Evolutionary conservation across 441 rosid species (phyloP), one percentile per base, ranked within the genome.

Genomic region (Erodium trifolium): DNA sequence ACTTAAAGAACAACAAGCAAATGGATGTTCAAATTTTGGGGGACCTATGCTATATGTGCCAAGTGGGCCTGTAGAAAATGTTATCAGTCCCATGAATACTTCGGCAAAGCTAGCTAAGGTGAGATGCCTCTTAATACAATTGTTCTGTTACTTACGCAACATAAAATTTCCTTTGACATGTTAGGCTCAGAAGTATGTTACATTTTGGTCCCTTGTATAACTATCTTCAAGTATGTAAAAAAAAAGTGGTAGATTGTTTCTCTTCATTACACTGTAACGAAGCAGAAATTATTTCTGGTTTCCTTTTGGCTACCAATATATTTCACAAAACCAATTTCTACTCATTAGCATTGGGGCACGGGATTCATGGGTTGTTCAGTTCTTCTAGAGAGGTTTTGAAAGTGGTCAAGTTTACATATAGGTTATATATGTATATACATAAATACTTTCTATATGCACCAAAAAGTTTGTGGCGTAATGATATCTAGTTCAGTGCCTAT

Each of bases 61-160:
- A 67, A 75, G 67, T 68, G 84, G 81, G 72, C 81, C 70, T 67
- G 72, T 70, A 9, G 90, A 86, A 73, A 80, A 74, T 76, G 78
- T 72, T 16, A 73, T 45, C 35, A 75, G 67, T 73, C 78, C 91
- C 55, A 55, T 68, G 74, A 87, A 81, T 79, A 73, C 80, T 67
- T 71, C 76, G 67, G 68, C 70, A 68, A 88, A 72, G 73, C 92
- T 82, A 74, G 83, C 75, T 57, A 78, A 71, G 80, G 84, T 81
- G 49, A 69, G 79, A 66, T 69, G 63, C 55, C 29, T 31, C 43
- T 70, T 8, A 17, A 19, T 60, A 51, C 7, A 64, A 66, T 8
- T 63, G 45, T 34, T 8, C 41, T 59, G 66, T 51, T 45, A 55
- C 57, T 62, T 14, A 2, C 60, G 18, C 7, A 47, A n/a, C 53